Evolutionary conservation across 129 eudicot genomes (phyloP), one percentile per base, ranked within the genome.

Genomic region (Gnaphalium uliginosum): DNA sequence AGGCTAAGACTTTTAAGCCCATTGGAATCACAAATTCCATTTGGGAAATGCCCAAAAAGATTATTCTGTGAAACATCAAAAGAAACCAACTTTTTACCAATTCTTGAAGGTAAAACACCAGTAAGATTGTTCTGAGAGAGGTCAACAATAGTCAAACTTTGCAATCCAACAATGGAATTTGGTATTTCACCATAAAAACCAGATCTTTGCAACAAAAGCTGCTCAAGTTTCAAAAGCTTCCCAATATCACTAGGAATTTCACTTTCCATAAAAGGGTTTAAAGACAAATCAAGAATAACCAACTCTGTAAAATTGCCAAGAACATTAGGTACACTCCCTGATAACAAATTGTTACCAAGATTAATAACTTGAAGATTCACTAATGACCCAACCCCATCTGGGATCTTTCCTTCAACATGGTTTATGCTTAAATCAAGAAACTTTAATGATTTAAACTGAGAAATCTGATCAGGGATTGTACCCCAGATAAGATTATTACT

Each of bases 401-500:
- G 98, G 74, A 93, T 93, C 65, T 80, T 85, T 8, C 98, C 98
- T 68, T 88, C 96, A 81, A 93, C 71, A 25, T 93, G 96, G 21
- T 93, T 93, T 26, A 78, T 85, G 73, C 98, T 87, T 4, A 93
- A 85, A 83, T 93, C 98, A 82, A 93, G 98, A 82, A 86, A 71
- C 75, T 51, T 68, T 46, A 93, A 58, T 9, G 91, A 83, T 62
- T 72, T 81, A 85, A 93, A 93, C 84, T 78, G 81, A 21, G 92
- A 90, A 80, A 93, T 88, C 82, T 93, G 96, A 32, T 90, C 95
- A 69, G 96, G 96, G 63, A 93, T 86, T 7, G 98, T 90, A 18
- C 98, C 98, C 98, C 98, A 90, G 41, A 93, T 88, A 76, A 90
- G 92, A 72, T 93, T 93, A 29, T 80, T 87, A 74, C 96, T 93